phyloP scores from a whole-genome alignment of 2,329 filamentous ascomycete genomes.

The Lachnellula occidentalis region DNA sequence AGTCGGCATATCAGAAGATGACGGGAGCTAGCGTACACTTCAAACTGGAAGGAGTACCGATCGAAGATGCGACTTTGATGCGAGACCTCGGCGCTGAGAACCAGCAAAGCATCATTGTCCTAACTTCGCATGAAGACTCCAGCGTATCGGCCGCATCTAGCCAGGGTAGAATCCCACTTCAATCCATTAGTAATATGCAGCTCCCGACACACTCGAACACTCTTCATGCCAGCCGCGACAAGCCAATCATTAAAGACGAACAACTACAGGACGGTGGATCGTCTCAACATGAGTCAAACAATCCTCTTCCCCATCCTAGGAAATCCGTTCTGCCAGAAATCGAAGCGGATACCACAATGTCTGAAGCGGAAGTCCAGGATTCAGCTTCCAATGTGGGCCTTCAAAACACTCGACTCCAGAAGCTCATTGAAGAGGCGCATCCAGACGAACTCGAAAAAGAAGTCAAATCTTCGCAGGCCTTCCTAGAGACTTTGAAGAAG shows the following conservation, averaged over 20 bases:
- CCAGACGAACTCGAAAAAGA: conserved; percentile 24
- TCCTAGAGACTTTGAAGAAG: conserved; percentile 22
- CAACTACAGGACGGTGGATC: no score
- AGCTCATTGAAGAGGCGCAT: conserved; percentile 17
- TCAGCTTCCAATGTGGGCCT: background rate
- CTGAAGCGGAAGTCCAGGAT: background rate
- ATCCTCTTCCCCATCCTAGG: background rate
- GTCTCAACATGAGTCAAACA: background rate
- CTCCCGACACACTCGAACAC: background rate
- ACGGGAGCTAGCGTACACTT: conserved; percentile 1
- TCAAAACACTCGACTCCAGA: conserved; percentile 21
- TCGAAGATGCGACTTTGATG: conserved; percentile 9
- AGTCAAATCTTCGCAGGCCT: conserved; percentile 15
- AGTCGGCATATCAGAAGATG: conserved; percentile 11
- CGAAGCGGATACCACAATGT: background rate
- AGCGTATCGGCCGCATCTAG: background rate
- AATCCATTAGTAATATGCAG: conserved; percentile 7
- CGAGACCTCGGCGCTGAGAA: conserved; percentile 5
- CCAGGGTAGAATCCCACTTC: conserved; percentile 4
- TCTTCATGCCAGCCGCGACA: background rate
- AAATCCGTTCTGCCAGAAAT: background rate
- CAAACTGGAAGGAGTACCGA: background rate
- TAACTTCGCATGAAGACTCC: conserved; percentile 7
- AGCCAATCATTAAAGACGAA: no score
- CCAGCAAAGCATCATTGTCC: conserved; percentile 7